Evolutionary conservation across 306 rosid genomes (phyloP), one percentile per base, ranked within the genome.

Genomic region (Ammopiptanthus mongolicus): DNA sequence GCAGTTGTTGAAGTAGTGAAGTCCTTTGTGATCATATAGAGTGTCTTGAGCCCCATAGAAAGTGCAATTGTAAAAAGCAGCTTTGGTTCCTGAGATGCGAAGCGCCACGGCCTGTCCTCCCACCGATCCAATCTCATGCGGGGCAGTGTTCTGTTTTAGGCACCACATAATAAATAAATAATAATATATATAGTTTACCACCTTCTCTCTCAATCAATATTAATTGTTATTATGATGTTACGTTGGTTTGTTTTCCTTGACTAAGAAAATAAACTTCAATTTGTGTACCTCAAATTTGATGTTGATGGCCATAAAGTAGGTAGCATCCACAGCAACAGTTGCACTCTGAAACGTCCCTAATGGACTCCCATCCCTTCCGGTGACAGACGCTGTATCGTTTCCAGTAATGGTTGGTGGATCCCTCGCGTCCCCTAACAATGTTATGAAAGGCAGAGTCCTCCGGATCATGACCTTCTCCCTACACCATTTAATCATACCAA

Each of bases 41-140:
- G 97, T 87, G 80, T 91, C 97, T 83, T 89, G 95, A 66, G 75
- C 71, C 34, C 97, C 97, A 71, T 66, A 72, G 71, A 91, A 86
- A 52, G 74, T 87, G 81, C 92, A 89, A 69, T 87, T 87, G 77
- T 87, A 88, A 71, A 91, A 89, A 0, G 87, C 89, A 2, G 87
- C 88, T 71, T 86, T 89, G 5, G 83, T 91, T 65, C 91, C 97
- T 34, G 90, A 86, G 41, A 87, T 75, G 1, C 95, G 78, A 15
- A 91, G 37, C 0, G 95, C 97, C 70, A 86, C 93, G 0, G 70
- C 93, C 83, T 91, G 95, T 71, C 78, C 97, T 33, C 85, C 81
- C 3, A 5, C 33, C 2, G 56, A 19, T 77, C 91, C 93, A 19
- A 80, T 67, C 29, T 22, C 82, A 42, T 87, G 88, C 2, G 67